Evolutionary conservation across 768 basidiomycete species (phyloP), one percentile per base, ranked within the genome.

Genomic region (Sporobolomyces phaffii): DNA sequence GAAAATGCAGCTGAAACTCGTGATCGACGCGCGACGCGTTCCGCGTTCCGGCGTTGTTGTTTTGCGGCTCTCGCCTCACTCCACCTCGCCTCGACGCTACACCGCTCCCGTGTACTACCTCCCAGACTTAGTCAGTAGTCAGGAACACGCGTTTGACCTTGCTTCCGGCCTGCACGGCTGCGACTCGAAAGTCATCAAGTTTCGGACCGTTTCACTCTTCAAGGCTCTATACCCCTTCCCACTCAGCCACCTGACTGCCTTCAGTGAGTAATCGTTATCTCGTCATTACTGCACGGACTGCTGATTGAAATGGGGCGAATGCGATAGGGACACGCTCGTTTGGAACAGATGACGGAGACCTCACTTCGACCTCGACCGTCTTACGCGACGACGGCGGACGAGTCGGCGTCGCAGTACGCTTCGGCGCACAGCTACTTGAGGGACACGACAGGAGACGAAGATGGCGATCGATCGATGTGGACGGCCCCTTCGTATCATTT

Each of bases 181-280:
- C 31, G 5, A 14, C 18, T 14, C 26, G 6, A 50, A 14, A 15
- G 18, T 6, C 36, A 5, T 44, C 14, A 24, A 3, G 15, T 44
- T 43, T 31, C 24, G 9, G 31, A 44, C 54, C 54, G 40, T 38
- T 54, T 24, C 53, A 5, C 14, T 18, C 29, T 20, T 36, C 20
- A 29, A 17, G 5, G 31, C 18, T 9, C 34, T 31, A 36, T n/a
- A 10, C 29, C 15, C 11, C 36, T 18, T 5, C 6, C 17, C 54
- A 56, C 28, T n/a, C 38, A 44, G 40, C n/a, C 34, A 38, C 56
- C 56, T 58, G 56, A 58, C 56, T 58, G 56, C 56, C 56, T 58
- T 58, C 56, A 58, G 56, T 58, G 56, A 44, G 56, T 57, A 29
- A n/a, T 18, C 18, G 4, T 8, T 36, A 15, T 20, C 29, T 7